These are phyloP conservation scores for Ballota nigra DNA, from an alignment of 257 asterid species.

Conservation along the genomic window DNA sequence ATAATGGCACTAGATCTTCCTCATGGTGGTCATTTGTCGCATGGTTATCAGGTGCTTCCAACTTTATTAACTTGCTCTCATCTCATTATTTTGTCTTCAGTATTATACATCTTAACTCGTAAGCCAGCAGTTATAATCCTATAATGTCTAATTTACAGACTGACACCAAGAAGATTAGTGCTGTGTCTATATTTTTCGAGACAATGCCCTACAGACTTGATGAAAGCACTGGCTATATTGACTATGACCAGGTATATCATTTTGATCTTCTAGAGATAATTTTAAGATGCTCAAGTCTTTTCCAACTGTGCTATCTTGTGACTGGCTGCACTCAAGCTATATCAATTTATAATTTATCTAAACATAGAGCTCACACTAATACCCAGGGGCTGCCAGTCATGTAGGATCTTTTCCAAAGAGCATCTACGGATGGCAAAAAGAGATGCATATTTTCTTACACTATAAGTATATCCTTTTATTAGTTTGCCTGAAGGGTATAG, in stretches of 20 bases:
- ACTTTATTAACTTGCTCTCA: slow-evolving; percentile 11
- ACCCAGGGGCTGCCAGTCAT: neutral
- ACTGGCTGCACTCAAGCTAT: neutral
- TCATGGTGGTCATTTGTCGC: slow-evolving; percentile 97
- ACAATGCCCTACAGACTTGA: slow-evolving; percentile 97
- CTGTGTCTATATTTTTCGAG: slow-evolving; percentile 94
- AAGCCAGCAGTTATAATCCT: neutral
- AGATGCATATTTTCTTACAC: neutral
- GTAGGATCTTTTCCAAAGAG: neutral
- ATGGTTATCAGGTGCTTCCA: slow-evolving; percentile 89
- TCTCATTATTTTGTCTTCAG: slow-evolving; percentile 11
- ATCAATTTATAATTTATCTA: neutral
- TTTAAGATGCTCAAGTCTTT: neutral
- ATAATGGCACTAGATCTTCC: slow-evolving; percentile 99
- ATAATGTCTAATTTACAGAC: slow-evolving; percentile 50
- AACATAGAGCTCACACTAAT: neutral
- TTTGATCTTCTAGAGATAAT: slow-evolving; percentile 10
- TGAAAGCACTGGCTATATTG: slow-evolving; percentile 92
- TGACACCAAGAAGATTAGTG: slow-evolving; percentile 93
- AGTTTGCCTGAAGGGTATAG: neutral
- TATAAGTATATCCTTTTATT: neutral
- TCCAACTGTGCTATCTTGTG: slow-evolving; percentile 6
- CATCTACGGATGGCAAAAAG: neutral
- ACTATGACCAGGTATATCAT: slow-evolving; percentile 79
- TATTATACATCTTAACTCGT: slow-evolving; percentile 2